Evolutionary conservation across 2,329 filamentous ascomycete genomes (phyloP).

Genomic region (Aspergillus texensis): DNA sequence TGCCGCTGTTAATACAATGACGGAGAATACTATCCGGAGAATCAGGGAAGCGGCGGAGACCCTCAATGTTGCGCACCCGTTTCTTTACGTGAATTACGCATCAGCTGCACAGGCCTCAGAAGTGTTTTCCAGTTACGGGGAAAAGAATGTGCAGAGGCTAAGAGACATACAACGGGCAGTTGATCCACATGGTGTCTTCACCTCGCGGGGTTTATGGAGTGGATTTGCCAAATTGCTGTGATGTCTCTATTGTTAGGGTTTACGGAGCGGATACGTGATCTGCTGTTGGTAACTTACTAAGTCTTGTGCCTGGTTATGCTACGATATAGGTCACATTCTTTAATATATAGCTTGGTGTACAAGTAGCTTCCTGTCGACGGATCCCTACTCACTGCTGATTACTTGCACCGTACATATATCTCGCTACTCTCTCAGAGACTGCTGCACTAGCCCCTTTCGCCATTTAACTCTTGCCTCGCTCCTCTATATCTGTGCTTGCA

Average conservation of each 20-base stretch:
- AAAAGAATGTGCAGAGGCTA: constrained; percentile 34
- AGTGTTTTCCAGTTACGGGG: constrained; percentile 42
- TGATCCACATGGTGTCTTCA: constrained; percentile 43
- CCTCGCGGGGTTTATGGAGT: constrained; percentile 15
- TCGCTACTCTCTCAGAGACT: too few relatives aligned
- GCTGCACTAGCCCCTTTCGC: too few relatives aligned
- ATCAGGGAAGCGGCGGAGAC: constrained; percentile 24
- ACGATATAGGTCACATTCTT: too few relatives aligned
- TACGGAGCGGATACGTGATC: too few relatives aligned
- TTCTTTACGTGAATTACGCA: constrained; percentile 50
- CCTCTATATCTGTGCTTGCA: too few relatives aligned
- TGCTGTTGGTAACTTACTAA: too few relatives aligned
- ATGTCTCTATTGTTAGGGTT: neutral
- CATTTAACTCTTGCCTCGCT: too few relatives aligned
- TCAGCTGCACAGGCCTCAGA: constrained; percentile 33
- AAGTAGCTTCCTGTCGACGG: too few relatives aligned
- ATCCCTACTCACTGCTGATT: too few relatives aligned
- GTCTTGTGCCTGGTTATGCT: too few relatives aligned
- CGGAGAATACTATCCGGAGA: constrained; percentile 9
- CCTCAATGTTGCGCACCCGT: constrained; percentile 28
- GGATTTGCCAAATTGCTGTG: constrained; percentile 19
- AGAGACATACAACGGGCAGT: constrained; percentile 35
- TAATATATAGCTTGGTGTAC: too few relatives aligned
- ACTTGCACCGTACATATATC: too few relatives aligned
- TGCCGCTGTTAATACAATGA: constrained; percentile 15